A percentile compares a stretch with the other conserved stretches of the same genome.
Conservation (phyloP, 1,284 basidiomycete species). For the Puccinia polysora region DNA sequence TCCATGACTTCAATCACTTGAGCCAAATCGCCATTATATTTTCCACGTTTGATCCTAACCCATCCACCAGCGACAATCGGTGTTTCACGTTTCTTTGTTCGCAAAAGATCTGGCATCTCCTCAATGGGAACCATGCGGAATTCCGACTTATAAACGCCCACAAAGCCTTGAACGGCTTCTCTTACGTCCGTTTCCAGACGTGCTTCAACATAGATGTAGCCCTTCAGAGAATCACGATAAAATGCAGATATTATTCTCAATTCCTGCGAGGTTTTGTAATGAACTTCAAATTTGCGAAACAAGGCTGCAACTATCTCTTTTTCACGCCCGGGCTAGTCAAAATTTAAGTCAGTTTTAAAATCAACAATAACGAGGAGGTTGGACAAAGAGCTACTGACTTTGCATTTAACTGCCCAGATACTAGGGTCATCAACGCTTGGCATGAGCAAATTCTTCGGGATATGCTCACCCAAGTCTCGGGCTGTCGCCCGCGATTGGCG, state of each 20-base stretch:
- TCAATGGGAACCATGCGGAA: conserved; percentile 88
- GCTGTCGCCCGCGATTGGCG: conserved; percentile 49
- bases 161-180: conserved; percentile 79
- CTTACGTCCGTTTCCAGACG: conserved; percentile 78
- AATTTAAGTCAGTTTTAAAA: not conserved
- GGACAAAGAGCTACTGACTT: too few relatives aligned
- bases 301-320: conserved; percentile 87
- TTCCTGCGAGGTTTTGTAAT: conserved; percentile 62
- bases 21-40: conserved; percentile 89
- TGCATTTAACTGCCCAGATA: conserved; percentile 91
- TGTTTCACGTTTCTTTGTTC: conserved; percentile 89
- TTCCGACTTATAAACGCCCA: conserved; percentile 80
- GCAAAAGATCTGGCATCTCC: conserved; percentile 94
- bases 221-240: conserved; percentile 87
- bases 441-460: conserved; percentile 94
- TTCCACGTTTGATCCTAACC: conserved; percentile 91
- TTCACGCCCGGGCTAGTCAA: conserved; percentile 73
- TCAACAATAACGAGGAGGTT: not conserved
- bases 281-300: conserved; percentile 83
- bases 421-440: conserved; percentile 92
- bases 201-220: conserved; percentile 94
- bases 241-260: conserved; percentile 86
- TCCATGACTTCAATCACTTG: conserved; percentile 90
- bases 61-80: conserved; percentile 81
- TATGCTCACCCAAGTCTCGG: conserved; percentile 62